Evolutionary conservation across 129 eudicot genomes (phyloP), one percentile per base, ranked within the genome.

Genomic region (carrot (Daucus carota)): DNA sequence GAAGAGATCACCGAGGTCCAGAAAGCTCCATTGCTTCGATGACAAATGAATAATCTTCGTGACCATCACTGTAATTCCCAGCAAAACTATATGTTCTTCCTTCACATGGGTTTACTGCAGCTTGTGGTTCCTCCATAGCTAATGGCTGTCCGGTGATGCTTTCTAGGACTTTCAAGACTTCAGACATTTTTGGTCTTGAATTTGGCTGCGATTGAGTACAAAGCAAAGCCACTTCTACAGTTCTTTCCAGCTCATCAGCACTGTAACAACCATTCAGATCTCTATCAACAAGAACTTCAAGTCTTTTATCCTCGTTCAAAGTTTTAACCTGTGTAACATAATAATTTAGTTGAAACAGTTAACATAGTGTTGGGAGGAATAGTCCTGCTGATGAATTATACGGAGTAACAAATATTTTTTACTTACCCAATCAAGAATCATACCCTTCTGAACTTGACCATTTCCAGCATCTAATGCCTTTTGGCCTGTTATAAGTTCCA

Each of bases 401-500:
- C n/a, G n/a, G n/a, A 13, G 8, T 34, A 18, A 18, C 31, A 40
- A n/a, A 1, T 40, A 10, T 69, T 18, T 0, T 57, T 18, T 24
- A 81, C 86, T 69, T 82, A 94, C 97, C 98, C 91, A 81, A 31
- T 94, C 98, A 72, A 94, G 92, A 45, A 91, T 87, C 90, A 82
- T 89, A 81, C 97, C 98, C 83, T 91, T 94, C 79, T 91, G 93
- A 83, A 85, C 89, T 67, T 86, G 96, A 74, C 90, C 95, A 76
- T 87, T 87, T 15, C 92, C 96, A 14, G 91, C 86, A 86, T 91
- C 88, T 79, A 91, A 79, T 16, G 96, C 91, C 80, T 87, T 94
- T 77, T 84, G 93, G 11, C 99, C 99, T 11, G 97, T 95, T 70
- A 95, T 82, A 32, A 95, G 92, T 74, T 95, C 99, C 81, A 95